These are phyloP conservation scores for Yamadazyma atmosphaerica DNA, from an alignment of 1,139 yeast genomes.

Conservation along the genomic window DNA sequence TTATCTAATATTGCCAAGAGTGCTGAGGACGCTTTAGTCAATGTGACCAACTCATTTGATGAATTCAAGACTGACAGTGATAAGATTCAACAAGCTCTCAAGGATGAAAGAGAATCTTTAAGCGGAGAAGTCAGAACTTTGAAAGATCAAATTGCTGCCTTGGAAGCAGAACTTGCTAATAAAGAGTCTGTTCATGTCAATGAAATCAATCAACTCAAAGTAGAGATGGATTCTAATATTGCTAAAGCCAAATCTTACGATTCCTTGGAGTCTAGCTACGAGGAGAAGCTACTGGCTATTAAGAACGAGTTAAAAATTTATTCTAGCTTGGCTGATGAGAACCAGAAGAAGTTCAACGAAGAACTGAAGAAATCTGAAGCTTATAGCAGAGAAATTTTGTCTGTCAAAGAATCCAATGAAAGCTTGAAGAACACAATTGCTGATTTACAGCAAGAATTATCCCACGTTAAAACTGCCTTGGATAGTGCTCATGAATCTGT, in stretches of 20 bases:
- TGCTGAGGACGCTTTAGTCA: conserved; percentile 42
- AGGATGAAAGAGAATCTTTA: conserved; percentile 23
- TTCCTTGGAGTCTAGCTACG: conserved; percentile 33
- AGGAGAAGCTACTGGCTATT: conserved; percentile 29
- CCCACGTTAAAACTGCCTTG: conserved; percentile 18
- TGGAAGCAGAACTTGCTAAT: conserved; percentile 19
- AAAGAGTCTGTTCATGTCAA: conserved; percentile 15
- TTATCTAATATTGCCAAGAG: conserved; percentile 40
- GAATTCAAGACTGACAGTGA: conserved; percentile 28
- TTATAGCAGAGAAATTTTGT: conserved; percentile 46
- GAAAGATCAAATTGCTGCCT: conserved; percentile 15
- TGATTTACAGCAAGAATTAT: conserved; percentile 28
- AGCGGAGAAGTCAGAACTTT: conserved; percentile 21
- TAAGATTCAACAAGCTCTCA: conserved; percentile 15
- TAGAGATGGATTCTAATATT: conserved; percentile 18
- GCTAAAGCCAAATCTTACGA: conserved; percentile 39
- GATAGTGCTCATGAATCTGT: conserved; percentile 26
- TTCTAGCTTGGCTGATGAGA: conserved; percentile 45
- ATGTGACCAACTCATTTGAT: conserved; percentile 41
- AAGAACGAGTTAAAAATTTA: conserved; percentile 53
- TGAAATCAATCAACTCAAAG: conserved; percentile 24
- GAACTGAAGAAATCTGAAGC: conserved; percentile 60
- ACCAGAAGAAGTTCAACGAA: conserved; percentile 56
- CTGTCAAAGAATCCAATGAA: conserved; percentile 44
- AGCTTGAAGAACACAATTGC: conserved; percentile 36